These are phyloP conservation scores for Cryptosporidium muris DNA, from an alignment of 169 alveolate genomes.

Conservation along the genomic window DNA sequence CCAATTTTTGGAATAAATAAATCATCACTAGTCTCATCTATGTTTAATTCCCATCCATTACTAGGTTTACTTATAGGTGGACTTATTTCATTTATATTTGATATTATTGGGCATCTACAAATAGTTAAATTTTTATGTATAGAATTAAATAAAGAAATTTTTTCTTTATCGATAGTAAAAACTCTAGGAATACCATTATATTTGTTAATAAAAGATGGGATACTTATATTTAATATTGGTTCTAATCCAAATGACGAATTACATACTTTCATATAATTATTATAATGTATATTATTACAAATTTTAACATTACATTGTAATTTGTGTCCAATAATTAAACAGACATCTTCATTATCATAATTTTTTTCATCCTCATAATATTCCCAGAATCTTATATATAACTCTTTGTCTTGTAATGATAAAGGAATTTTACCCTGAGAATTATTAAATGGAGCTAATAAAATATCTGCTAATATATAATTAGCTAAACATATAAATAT, in stretches of 20 bases:
- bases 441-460: conserved; percentile 18
- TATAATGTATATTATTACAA: neutral
- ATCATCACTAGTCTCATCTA: neutral
- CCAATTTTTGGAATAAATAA: conserved; percentile 22
- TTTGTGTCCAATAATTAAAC: conserved; percentile 20
- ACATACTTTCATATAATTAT: neutral
- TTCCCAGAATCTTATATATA: conserved; percentile 38
- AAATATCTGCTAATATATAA: too few relatives aligned
- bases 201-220: conserved; percentile 41
- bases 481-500: too few relatives aligned
- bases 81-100: neutral
- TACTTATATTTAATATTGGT: neutral
- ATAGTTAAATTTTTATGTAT: neutral
- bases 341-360: neutral
- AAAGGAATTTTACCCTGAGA: conserved; percentile 53
- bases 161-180: conserved; percentile 2
- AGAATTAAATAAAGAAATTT: neutral
- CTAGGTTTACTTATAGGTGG: conserved; percentile 14
- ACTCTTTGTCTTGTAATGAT: neutral
- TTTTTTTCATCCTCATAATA: neutral
- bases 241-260: neutral
- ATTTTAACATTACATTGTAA: conserved; percentile 4
- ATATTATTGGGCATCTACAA: conserved; percentile 1
- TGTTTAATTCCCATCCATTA: conserved; percentile 41
- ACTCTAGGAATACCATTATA: conserved; percentile 13